These are phyloP conservation scores for Takakia lepidozioides DNA, from an alignment of 225 moss, liverwort and hornwort species.

Conservation along the genomic window DNA sequence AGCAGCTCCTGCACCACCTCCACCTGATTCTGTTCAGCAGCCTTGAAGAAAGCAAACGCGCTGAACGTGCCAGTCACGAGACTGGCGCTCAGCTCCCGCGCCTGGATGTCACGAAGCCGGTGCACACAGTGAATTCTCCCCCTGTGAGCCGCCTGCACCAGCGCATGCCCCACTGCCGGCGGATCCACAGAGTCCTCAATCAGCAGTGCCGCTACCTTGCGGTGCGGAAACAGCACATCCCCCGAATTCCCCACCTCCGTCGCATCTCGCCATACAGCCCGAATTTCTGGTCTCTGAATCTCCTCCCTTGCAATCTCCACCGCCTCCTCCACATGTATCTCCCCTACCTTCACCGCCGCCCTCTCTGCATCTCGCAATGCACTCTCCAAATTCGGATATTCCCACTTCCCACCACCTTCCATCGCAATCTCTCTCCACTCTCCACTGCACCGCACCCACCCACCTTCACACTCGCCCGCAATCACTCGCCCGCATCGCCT, in stretches of 20 bases:
- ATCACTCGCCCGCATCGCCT: no score
- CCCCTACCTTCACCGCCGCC: slow-evolving; percentile 1
- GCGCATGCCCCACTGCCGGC: slow-evolving; percentile 33
- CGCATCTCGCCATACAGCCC: slow-evolving; percentile 20
- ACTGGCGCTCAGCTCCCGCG: slow-evolving; percentile 18
- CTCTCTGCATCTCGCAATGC: slow-evolving; percentile 28
- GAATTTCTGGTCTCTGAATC: slow-evolving; percentile 11
- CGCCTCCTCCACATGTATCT: slow-evolving; percentile 10
- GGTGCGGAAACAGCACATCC: slow-evolving; percentile 15
- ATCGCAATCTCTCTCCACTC: no score
- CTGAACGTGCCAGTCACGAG: slow-evolving; percentile 18
- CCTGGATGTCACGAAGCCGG: slow-evolving; percentile 25
- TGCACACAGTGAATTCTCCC: slow-evolving; percentile 34
- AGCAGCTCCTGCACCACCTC: slow-evolving; percentile 40
- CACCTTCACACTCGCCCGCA: no score
- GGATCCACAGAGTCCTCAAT: slow-evolving; percentile 21
- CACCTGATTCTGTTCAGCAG: slow-evolving; percentile 32
- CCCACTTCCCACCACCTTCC: no score
- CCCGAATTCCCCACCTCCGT: neutral
- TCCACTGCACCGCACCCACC: no score
- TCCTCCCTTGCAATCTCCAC: slow-evolving; percentile 21
- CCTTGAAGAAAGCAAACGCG: slow-evolving; percentile 38
- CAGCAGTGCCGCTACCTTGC: slow-evolving; percentile 20
- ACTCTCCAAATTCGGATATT: no score
- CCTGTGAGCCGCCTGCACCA: slow-evolving; percentile 20